Evolutionary conservation across 2,329 filamentous ascomycete species (phyloP).

Genomic region (Claviceps fusiformis): DNA sequence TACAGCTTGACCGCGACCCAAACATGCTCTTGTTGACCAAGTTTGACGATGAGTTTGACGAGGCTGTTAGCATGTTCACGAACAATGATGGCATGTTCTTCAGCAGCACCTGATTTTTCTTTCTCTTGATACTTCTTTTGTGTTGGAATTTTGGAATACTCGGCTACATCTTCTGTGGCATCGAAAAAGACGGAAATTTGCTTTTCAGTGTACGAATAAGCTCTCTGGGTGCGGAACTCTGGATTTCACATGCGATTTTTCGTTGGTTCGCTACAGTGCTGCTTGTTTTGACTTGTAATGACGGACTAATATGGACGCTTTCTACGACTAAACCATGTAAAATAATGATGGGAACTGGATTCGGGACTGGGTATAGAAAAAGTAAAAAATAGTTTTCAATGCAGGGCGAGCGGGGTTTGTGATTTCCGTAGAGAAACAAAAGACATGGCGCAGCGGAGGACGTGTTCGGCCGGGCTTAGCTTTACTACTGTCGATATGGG

Average conservation of each 20-base stretch:
- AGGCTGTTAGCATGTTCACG: slow-evolving; percentile 36
- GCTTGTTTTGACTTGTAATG: background rate
- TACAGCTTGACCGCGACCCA: slow-evolving; percentile 31
- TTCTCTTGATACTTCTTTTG: background rate
- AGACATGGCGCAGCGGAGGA: slow-evolving; percentile 3
- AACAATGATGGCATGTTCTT: slow-evolving; percentile 40
- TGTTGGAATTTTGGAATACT: background rate
- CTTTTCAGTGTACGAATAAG: slow-evolving; percentile 6
- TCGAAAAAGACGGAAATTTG: slow-evolving; percentile 2
- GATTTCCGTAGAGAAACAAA: slow-evolving; percentile 7
- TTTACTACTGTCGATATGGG: slow-evolving; percentile 7
- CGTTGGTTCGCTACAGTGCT: background rate
- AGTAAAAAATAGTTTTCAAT: slow-evolving; percentile 1
- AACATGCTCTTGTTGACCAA: slow-evolving; percentile 37
- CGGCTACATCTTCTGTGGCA: slow-evolving; percentile 1
- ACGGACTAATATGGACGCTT: background rate
- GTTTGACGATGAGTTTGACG: slow-evolving; percentile 40
- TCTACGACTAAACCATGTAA: slow-evolving; percentile 2
- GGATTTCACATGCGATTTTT: background rate
- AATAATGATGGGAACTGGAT: background rate
- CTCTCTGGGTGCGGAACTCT: background rate
- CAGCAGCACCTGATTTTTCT: slow-evolving; percentile 18
- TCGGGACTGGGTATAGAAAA: background rate
- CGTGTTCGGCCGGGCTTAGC: slow-evolving; percentile 1
- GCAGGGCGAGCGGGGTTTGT: slow-evolving; percentile 10